Base-by-base conservation (phyloP, 2,329 filamentous ascomycete genomes). In the Nemania sp. region DNA sequence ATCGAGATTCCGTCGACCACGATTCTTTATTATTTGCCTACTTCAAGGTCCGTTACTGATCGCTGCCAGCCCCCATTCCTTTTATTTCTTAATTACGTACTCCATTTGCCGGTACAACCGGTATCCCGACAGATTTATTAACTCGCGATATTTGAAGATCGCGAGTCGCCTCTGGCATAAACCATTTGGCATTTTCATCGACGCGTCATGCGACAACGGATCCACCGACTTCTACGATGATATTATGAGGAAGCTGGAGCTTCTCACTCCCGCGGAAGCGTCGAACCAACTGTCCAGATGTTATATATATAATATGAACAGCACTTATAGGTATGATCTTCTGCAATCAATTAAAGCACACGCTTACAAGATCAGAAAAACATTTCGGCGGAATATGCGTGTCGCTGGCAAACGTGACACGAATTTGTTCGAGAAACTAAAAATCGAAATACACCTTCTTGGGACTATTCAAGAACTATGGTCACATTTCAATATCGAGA, bases 231-330 rank as follows among this genome's bases (percentile, higher is more conserved):
- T 84, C 11, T 81, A 82, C 56, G 86, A 89, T 64, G 81, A 84
- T 15, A 70, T 88, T 2, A 85, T 88, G 63, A 81, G 80, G 48
- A 86, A 80, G 62, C 71, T 87, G 7, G 84, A 88, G 63, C 71
- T 80, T 9, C 75, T 89, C 3, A 84, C 82, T 3, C 85, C 86
- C 0, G 76, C 77, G 0, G 86, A 89, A 61, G 68, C 88, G 39
- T 77, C 80, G 1, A 77, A 76, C 46, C 81, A 85, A 54, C 72
- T 88, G 3, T 75, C 80, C 1, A 77, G 84, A 31, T 77, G 87
- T 34, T 89, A 88, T 60, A 77, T 89, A 14, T 88, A 89, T 70
- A 89, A 89, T 65, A 88, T 88, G 84, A 89, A 89, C 63, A 87
- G 82, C 64, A 80, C 83, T 9, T 88, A 86, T 68, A 79, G 81